phyloP scores from a whole-genome alignment of 495 filamentous ascomycete genomes.

The Hypoxylon crocopeplum region DNA sequence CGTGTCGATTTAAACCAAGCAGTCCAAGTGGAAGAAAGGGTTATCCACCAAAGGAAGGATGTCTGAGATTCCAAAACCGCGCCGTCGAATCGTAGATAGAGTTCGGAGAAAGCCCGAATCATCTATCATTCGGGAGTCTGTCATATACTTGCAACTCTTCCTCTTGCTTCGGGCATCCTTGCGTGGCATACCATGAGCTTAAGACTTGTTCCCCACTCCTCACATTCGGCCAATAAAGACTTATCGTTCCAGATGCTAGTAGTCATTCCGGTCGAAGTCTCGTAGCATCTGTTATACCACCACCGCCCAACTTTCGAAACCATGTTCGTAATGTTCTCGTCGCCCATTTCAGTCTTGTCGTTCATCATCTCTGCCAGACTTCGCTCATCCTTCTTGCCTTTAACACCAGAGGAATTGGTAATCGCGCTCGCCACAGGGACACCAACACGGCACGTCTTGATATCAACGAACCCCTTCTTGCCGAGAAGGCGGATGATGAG shows the following conservation, averaged over 20 bases:
- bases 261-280: conserved; percentile 63
- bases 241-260: conserved; percentile 83
- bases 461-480: conserved; percentile 78
- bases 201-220: conserved; percentile 83
- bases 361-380: conserved; percentile 75
- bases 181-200: conserved; percentile 91
- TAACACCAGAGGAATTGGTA: conserved; percentile 42
- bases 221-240: conserved; percentile 80
- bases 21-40: background rate
- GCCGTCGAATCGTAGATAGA: conserved; percentile 2
- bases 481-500: conserved; percentile 78
- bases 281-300: conserved; percentile 96
- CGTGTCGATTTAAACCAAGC: conserved; percentile 2
- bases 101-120: too few species aligned
- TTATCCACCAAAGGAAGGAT: background rate
- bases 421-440: conserved; percentile 85
- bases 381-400: conserved; percentile 55
- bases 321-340: conserved; percentile 87
- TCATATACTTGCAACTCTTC: conserved; percentile 55
- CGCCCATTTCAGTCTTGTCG: conserved; percentile 65
- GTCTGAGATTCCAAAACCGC: background rate
- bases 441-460: conserved; percentile 86
- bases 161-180: conserved; percentile 53
- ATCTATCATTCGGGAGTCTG: background rate
- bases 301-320: conserved; percentile 90